These are phyloP conservation scores for Talaromyces sp. DNA, from an alignment of 2,329 filamentous ascomycete species.

Conservation along the genomic window DNA sequence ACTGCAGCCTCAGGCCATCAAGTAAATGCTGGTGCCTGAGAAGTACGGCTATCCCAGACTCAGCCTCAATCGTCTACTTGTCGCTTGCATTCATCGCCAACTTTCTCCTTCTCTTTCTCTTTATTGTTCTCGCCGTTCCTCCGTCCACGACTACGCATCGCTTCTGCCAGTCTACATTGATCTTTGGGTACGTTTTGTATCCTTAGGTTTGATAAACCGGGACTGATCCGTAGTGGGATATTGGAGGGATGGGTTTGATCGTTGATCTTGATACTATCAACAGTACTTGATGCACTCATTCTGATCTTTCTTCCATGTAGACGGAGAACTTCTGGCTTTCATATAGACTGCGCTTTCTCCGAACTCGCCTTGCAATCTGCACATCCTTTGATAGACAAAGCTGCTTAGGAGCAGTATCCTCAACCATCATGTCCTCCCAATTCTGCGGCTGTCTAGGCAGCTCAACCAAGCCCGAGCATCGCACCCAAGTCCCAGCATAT, in stretches of 20 bases:
- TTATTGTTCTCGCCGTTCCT: background rate
- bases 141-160: background rate
- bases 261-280: background rate
- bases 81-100: background rate
- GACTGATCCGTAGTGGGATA: background rate
- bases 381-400: background rate
- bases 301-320: background rate
- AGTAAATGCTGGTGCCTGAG: slow-evolving; percentile 19
- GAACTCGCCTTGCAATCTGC: too few relatives aligned
- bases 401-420: background rate
- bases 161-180: background rate
- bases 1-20: background rate
- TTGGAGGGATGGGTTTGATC: slow-evolving; percentile 1
- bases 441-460: slow-evolving; percentile 17
- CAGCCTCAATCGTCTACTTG: slow-evolving; percentile 13
- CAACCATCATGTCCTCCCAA: slow-evolving; percentile 7
- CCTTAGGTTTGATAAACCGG: background rate
- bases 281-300: background rate
- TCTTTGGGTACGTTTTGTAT: background rate
- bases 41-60: slow-evolving; percentile 3
- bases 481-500: slow-evolving; percentile 14
- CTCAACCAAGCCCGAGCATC: background rate
- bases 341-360: background rate
- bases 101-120: background rate
- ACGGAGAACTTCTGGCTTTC: background rate